Conservation (phyloP, 1,139 yeast genomes). For the Candida tunisiensis region DNA sequence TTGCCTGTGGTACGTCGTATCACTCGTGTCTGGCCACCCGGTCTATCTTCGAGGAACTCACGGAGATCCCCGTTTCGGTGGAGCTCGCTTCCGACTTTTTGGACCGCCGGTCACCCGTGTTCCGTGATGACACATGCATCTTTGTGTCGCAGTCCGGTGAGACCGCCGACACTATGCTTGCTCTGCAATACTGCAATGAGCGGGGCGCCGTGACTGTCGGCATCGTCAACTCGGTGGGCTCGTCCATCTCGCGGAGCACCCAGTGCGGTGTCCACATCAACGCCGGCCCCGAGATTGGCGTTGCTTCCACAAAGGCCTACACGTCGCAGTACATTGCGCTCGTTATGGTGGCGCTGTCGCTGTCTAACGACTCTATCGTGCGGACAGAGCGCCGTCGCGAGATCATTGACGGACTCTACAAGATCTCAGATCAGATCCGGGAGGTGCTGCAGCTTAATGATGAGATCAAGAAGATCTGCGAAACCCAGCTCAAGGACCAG, state of each 20-base stretch:
- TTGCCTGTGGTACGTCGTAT: conserved; percentile 98
- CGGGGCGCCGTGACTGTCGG: conserved; percentile 97
- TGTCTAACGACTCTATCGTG: conserved; percentile 83
- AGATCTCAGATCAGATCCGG: conserved; percentile 75
- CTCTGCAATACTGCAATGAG: conserved; percentile 88
- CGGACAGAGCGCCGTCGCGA: conserved; percentile 59
- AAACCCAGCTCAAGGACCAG: conserved; percentile 53
- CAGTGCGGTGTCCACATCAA: conserved; percentile 99
- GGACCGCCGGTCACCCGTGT: conserved; percentile 89
- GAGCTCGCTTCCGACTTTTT: conserved; percentile 96
- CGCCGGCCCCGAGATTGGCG: conserved; percentile 99
- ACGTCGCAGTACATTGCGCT: conserved; percentile 96
- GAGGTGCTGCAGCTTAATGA: conserved; percentile 60
- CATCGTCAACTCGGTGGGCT: conserved; percentile 89
- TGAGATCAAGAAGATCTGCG: conserved; percentile 61
- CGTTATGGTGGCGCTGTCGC: conserved; percentile 89
- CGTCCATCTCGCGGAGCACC: conserved; percentile 86
- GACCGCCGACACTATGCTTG: conserved; percentile 97
- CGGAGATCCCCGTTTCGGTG: conserved; percentile 90
- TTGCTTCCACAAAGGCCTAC: conserved; percentile 98
- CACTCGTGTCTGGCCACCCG: conserved; percentile 97
- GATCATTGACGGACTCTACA: conserved; percentile 72
- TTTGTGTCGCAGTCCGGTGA: conserved; percentile 99
- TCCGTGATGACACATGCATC: conserved; percentile 94
- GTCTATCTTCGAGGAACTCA: conserved; percentile 88